Percentiles rank a stretch among this genome's conserved stretches.
Conservation (phyloP, 257 asterid species). For the Linderniella brevidens region DNA sequence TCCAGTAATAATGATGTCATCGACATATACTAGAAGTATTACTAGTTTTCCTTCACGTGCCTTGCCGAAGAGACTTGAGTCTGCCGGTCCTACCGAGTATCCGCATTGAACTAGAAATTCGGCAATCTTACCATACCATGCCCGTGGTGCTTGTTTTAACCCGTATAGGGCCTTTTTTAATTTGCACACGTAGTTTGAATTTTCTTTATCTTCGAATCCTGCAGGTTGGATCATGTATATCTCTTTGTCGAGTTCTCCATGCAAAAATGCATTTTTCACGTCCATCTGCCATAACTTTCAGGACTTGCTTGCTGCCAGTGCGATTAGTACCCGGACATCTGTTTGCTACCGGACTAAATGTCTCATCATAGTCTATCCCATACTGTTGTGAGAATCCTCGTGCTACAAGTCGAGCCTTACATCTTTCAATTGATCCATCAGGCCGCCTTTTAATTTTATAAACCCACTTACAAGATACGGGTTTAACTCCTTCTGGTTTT, state of each 20-base stretch:
- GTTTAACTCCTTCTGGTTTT: slow-evolving; percentile 8
- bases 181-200: slow-evolving; percentile 9
- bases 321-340: slow-evolving; percentile 3
- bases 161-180: slow-evolving; percentile 5
- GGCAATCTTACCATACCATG: slow-evolving; percentile 6
- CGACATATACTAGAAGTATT: slow-evolving; percentile 3
- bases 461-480: slow-evolving; percentile 11
- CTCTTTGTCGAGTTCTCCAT: slow-evolving; percentile 2
- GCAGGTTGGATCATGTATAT: slow-evolving; percentile 8
- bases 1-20: slow-evolving; percentile 1
- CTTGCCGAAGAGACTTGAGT: slow-evolving; percentile 2
- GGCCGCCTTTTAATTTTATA: slow-evolving; percentile 6
- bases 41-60: not conserved
- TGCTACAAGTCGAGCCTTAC: slow-evolving; percentile 9
- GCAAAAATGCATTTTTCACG: slow-evolving; percentile 12
- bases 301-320: slow-evolving; percentile 8
- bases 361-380: slow-evolving; percentile 11
- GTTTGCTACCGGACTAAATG: slow-evolving; percentile 9
- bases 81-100: not conserved
- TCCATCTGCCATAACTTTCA: slow-evolving; percentile 8
- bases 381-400: slow-evolving; percentile 9
- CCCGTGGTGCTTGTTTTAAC: slow-evolving; percentile 7
- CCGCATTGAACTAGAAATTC: not conserved
- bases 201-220: slow-evolving; percentile 2
- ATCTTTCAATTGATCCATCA: slow-evolving; percentile 8